Percentiles rank a stretch among this genome's conserved stretches.
Conservation (phyloP, 1,139 yeast species). For the Scheffersomyces insectosa region DNA sequence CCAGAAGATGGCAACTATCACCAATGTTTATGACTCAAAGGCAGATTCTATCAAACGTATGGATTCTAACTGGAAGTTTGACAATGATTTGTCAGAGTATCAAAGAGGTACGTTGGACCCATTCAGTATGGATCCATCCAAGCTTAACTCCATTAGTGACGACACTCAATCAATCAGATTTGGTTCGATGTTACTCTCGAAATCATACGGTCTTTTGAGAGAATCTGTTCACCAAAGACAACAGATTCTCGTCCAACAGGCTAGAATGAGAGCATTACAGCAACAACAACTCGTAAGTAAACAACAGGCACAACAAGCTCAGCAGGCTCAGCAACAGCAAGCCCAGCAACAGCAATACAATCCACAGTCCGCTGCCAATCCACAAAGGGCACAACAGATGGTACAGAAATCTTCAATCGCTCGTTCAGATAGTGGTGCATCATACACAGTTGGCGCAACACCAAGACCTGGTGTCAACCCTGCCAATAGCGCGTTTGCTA, state of each 20-base stretch:
- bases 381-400: neutral
- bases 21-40: slow-evolving; percentile 58
- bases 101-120: slow-evolving; percentile 52
- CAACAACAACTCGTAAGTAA: slow-evolving; percentile 32
- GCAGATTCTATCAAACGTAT: slow-evolving; percentile 55
- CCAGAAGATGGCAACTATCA: slow-evolving; percentile 5
- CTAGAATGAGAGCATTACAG: slow-evolving; percentile 48
- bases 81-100: slow-evolving; percentile 56
- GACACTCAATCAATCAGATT: slow-evolving; percentile 89
- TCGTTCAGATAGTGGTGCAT: neutral
- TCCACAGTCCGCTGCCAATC: slow-evolving; percentile 1
- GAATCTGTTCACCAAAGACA: slow-evolving; percentile 52
- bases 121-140: slow-evolving; percentile 64
- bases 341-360: slow-evolving; percentile 29
- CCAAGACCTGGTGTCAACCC: neutral
- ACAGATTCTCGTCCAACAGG: slow-evolving; percentile 44
- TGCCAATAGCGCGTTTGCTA: neutral
- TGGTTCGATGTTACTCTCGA: slow-evolving; percentile 86
- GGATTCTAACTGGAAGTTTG: slow-evolving; percentile 76
- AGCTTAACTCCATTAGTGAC: slow-evolving; percentile 77
- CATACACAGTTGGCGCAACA: neutral
- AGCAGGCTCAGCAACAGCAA: slow-evolving; percentile 26
- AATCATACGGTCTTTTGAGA: slow-evolving; percentile 72
- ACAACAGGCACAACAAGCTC: slow-evolving; percentile 49
- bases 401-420: neutral